phyloP scores from a whole-genome alignment of 2,329 filamentous ascomycete genomes.

The Dactylonectria estremocensis region DNA sequence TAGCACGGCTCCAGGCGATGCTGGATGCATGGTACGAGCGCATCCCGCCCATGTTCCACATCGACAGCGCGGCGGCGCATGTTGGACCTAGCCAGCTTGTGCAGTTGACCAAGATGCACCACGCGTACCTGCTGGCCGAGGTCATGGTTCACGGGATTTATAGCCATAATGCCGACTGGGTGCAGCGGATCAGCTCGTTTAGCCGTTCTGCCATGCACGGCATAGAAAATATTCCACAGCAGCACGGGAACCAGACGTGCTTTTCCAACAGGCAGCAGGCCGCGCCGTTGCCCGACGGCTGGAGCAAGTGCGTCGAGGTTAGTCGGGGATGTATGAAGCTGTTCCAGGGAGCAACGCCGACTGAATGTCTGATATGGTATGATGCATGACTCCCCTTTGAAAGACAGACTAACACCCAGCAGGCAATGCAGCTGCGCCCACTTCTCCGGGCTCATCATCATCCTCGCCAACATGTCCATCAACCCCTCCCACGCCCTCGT shows the following conservation, averaged over 20 bases:
- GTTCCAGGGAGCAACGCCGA: slow-evolving; percentile 48
- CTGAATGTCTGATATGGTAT: slow-evolving; percentile 54
- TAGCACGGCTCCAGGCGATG: slow-evolving; percentile 49
- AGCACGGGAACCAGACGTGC: slow-evolving; percentile 1
- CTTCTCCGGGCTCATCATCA: slow-evolving; percentile 53
- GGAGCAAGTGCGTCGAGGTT: slow-evolving; percentile 52
- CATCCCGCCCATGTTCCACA: slow-evolving; percentile 53
- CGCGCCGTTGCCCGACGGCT: slow-evolving; percentile 48
- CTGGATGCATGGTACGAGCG: slow-evolving; percentile 56
- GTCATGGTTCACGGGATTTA: slow-evolving; percentile 58
- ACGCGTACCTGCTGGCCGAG: slow-evolving; percentile 55
- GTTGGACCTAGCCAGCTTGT: slow-evolving; percentile 50
- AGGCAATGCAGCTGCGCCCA: slow-evolving; percentile 52
- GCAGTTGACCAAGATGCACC: slow-evolving; percentile 57
- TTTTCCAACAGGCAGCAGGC: slow-evolving; percentile 13
- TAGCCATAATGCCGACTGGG: slow-evolving; percentile 56
- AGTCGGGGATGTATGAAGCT: slow-evolving; percentile 54
- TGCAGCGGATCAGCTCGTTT: slow-evolving; percentile 51
- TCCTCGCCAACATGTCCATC: slow-evolving; percentile 53
- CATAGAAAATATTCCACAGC: slow-evolving; percentile 23
- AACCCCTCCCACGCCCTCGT: slow-evolving; percentile 47
- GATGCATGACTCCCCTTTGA: accelerated
- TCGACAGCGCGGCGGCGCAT: slow-evolving; percentile 51
- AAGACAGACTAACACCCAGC: not conserved
- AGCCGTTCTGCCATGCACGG: slow-evolving; percentile 46